These are phyloP conservation scores for Aspergillus sp. DNA, from an alignment of 2,329 filamentous ascomycete species.

Conservation along the genomic window DNA sequence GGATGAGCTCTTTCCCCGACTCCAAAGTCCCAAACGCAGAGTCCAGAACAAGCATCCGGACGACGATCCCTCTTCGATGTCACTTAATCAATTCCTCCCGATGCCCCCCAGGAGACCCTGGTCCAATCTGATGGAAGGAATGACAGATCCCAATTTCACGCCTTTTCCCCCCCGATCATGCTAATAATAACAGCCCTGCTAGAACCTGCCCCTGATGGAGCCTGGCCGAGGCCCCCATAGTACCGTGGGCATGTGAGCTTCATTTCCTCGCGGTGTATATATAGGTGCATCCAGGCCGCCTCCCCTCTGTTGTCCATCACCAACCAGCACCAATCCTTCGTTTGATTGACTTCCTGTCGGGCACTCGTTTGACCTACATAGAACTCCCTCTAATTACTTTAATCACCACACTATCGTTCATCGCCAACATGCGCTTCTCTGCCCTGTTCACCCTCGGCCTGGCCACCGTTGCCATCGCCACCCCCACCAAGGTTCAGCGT, in stretches of 20 bases:
- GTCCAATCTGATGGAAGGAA: conserved; percentile 1
- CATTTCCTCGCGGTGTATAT: conserved; percentile 10
- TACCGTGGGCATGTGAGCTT: conserved; percentile 13
- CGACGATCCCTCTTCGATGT: conserved; percentile 11
- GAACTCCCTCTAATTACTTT: conserved; percentile 4
- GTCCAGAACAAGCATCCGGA: conserved; percentile 12
- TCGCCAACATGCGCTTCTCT: conserved; percentile 24
- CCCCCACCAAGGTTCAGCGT: conserved; percentile 17
- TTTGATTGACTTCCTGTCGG: conserved; percentile 10
- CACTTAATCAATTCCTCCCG: conserved; percentile 7
- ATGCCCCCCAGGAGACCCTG: conserved; percentile 2
- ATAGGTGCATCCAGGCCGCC: conserved; percentile 2
- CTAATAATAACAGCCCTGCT: conserved; percentile 8
- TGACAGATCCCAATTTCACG: background rate
- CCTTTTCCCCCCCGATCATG: conserved; percentile 1
- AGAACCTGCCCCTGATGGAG: conserved; percentile 10
- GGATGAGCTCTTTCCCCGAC: too few species aligned
- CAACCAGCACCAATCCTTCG: conserved; percentile 16
- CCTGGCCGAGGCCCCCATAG: conserved; percentile 1
- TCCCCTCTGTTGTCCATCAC: conserved; percentile 1
- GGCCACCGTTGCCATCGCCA: conserved; percentile 21
- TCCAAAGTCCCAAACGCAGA: background rate
- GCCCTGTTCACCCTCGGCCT: conserved; percentile 23
- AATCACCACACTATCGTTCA: conserved; percentile 13
- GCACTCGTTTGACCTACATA: conserved; percentile 19